phyloP scores from a whole-genome alignment of 805 yeast genomes.

The Kuraishia hungarica region DNA sequence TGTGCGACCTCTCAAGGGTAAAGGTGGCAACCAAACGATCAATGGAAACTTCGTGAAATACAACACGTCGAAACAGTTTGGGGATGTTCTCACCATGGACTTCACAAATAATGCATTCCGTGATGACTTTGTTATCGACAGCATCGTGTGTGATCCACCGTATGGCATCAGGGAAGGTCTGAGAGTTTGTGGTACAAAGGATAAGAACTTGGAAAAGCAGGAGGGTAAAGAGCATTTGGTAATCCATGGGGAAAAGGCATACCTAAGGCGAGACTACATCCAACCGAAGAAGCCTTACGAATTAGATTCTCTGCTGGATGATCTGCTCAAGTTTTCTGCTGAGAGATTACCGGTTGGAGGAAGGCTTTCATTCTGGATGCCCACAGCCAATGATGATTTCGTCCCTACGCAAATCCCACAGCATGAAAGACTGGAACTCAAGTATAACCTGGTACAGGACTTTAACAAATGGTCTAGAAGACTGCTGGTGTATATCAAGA shows the following conservation, averaged over 20 bases:
- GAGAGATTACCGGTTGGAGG: constrained; percentile 66
- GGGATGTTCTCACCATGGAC: constrained; percentile 87
- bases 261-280: constrained; percentile 69
- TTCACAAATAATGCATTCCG: constrained; percentile 87
- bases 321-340: constrained; percentile 66
- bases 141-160: constrained; percentile 94
- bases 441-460: constrained; percentile 73
- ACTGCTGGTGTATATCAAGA: constrained; percentile 68
- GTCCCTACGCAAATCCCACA: constrained; percentile 62
- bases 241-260: constrained; percentile 78
- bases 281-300: constrained; percentile 91
- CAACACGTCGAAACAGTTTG: constrained; percentile 41
- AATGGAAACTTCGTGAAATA: constrained; percentile 70
- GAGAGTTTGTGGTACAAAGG: constrained; percentile 80
- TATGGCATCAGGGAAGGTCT: constrained; percentile 96
- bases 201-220: constrained; percentile 32
- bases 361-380: constrained; percentile 94
- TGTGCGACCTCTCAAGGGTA: constrained; percentile 69
- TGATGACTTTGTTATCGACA: constrained; percentile 51
- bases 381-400: constrained; percentile 85
- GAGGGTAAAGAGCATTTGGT: constrained; percentile 63
- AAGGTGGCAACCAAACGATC: constrained; percentile 30
- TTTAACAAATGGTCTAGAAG: constrained; percentile 93
- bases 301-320: constrained; percentile 68
- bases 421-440: constrained; percentile 63